These are phyloP conservation scores for Hibiscus tridactylites DNA, from an alignment of 345 rosid species.

Conservation along the genomic window DNA sequence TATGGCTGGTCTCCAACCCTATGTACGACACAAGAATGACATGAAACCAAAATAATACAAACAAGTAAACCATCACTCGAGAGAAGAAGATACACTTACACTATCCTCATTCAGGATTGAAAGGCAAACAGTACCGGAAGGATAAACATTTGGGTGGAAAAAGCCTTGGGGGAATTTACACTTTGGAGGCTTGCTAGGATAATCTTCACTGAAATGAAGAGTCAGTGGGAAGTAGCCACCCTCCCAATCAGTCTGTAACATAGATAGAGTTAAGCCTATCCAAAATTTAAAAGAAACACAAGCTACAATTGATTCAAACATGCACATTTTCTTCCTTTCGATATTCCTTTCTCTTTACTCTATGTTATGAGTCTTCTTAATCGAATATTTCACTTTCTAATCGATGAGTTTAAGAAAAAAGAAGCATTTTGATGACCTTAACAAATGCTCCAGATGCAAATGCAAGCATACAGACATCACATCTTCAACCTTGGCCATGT, in stretches of 20 bases:
- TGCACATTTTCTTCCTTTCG: not conserved
- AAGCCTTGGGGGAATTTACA: constrained; percentile 79
- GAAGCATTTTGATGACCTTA: not conserved
- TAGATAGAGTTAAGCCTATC: not conserved
- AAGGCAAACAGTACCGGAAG: constrained; percentile 87
- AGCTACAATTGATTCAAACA: not conserved
- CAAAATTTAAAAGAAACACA: not conserved
- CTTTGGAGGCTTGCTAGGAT: constrained; percentile 90
- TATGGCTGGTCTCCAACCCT: constrained; percentile 28
- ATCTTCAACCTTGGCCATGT: not conserved
- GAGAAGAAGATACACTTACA: constrained; percentile 31
- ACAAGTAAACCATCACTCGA: not conserved
- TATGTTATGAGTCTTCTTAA: not conserved
- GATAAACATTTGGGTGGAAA: constrained; percentile 88
- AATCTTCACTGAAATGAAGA: constrained; percentile 75
- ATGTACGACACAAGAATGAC: constrained; percentile 2
- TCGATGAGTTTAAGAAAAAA: not conserved
- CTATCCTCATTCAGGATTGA: constrained; percentile 84
- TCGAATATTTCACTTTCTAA: not conserved
- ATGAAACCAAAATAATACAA: not conserved
- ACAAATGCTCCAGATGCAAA: not conserved
- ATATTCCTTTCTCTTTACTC: not conserved
- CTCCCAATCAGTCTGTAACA: constrained; percentile 84
- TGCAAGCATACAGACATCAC: not conserved
- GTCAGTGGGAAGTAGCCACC: constrained; percentile 77